These are phyloP conservation scores for Cicer pinnatifidum DNA, from an alignment of 306 rosid species.

Conservation along the genomic window DNA sequence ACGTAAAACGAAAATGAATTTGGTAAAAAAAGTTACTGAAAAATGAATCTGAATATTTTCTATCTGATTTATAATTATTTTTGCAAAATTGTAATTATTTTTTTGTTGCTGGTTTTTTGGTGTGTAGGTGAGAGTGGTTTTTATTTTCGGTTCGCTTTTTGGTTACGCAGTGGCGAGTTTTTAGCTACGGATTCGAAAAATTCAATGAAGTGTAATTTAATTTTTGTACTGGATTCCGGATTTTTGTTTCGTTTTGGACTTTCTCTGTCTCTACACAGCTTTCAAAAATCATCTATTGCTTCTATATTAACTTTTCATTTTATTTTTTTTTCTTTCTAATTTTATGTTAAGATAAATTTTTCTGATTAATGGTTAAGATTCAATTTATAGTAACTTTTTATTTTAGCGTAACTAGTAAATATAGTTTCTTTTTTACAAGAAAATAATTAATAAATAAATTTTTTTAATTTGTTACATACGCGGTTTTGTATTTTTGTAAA, in stretches of 20 bases:
- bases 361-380: too few relatives aligned
- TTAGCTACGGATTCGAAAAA: slow-evolving; percentile 53
- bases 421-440: too few relatives aligned
- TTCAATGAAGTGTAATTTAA: slow-evolving; percentile 33
- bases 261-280: slow-evolving; percentile 21
- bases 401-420: too few relatives aligned
- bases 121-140: slow-evolving; percentile 39
- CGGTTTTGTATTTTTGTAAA: too few relatives aligned
- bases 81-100: neutral
- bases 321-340: too few relatives aligned
- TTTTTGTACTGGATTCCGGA: slow-evolving; percentile 53
- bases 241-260: slow-evolving; percentile 29
- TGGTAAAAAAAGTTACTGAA: neutral
- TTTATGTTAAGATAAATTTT: too few relatives aligned
- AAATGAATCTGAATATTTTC: neutral
- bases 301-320: neutral
- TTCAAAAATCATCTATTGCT: slow-evolving; percentile 1
- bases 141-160: slow-evolving; percentile 59
- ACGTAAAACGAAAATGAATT: slow-evolving; percentile 43
- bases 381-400: too few relatives aligned
- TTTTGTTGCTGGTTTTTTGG: too few relatives aligned
- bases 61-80: neutral
- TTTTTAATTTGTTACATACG: too few relatives aligned
- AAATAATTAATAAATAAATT: too few relatives aligned
- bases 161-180: slow-evolving; percentile 52